Evolutionary conservation across 2,329 filamentous ascomycete genomes (phyloP).

Genomic region (Blumeria hordei): DNA sequence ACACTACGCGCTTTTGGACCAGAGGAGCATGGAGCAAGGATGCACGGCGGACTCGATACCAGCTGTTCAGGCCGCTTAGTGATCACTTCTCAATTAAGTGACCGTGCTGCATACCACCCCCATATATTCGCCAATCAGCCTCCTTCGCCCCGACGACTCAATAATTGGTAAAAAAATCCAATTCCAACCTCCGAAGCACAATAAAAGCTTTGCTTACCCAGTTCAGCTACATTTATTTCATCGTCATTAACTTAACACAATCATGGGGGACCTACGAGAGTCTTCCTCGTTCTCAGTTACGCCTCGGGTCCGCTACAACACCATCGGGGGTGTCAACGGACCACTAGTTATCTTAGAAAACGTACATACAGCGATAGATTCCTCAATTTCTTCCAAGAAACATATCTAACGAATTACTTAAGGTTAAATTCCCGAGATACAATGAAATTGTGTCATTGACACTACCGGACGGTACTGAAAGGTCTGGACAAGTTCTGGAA

Average conservation of each 20-base stretch:
- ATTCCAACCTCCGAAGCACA: too few relatives aligned
- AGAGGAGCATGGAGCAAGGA: too few relatives aligned
- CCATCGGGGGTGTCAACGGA: constrained; percentile 91
- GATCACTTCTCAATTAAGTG: too few relatives aligned
- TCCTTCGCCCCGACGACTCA: too few relatives aligned
- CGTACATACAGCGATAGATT: constrained; percentile 27
- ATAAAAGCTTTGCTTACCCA: too few relatives aligned
- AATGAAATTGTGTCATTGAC: constrained; percentile 97
- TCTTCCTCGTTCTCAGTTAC: constrained; percentile 23
- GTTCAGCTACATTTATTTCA: too few relatives aligned
- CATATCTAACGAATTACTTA: constrained; percentile 6
- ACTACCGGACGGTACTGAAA: constrained; percentile 78
- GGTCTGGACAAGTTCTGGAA: constrained; percentile 89
- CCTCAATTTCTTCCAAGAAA: not conserved
- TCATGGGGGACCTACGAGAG: constrained; percentile 16
- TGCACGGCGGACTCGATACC: constrained; percentile 1
- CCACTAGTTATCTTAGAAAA: constrained; percentile 94
- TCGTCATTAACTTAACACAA: constrained; percentile 1
- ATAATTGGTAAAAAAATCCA: too few relatives aligned
- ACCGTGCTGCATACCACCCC: too few relatives aligned
- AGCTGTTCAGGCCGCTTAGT: too few relatives aligned
- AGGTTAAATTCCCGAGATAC: constrained; percentile 95
- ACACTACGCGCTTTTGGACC: too few relatives aligned
- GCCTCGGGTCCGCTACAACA: constrained; percentile 81
- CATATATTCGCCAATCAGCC: too few relatives aligned